Base-by-base conservation (phyloP, 1,139 yeast genomes). In the Geotrichum siamense region DNA sequence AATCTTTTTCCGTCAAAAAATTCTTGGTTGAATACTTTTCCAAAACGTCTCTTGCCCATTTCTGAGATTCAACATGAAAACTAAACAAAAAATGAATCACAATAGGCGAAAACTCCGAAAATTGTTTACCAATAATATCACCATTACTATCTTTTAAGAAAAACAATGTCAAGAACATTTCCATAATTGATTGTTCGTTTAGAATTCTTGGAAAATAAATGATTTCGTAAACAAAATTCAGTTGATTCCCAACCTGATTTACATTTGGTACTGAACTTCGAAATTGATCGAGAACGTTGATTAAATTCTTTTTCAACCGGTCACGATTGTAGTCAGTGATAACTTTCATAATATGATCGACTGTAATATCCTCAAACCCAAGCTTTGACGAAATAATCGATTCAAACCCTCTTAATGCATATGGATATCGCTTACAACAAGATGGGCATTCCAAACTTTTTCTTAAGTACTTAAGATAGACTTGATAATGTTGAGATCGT, bases 21-120 rank as follows among this genome's bases (percentile, higher is more conserved):
- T 26, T 27, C 13, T 16, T 19, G 16, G 12, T n/a, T 20, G 13
- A 10, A n/a, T 17, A 16, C 9, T 28, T 12, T 9, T 19, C 26
- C 13, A 38, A 20, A 27, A 28, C 21, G 6, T 19, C 10, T 12
- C 16, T 12, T 6, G 41, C 41, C 41, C 41, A 38, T 8, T 22
- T 4, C 8, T 36, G 29, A 5, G 12, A 25, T n/a, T 25, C n/a
- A 6, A 17, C 12, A n/a, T 25, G 6, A 2, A n/a, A 13, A 13
- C 23, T 15, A 15, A 36, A 36, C 19, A 36, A 19, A 13, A 16
- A 36, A 12, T 16, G 3, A 2, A 36, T 25, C 17, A 26, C n/a
- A 13, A 27, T 16, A 5, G 39, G 39, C 5, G 39, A 5, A 25
- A 25, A 13, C n/a, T 25, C 19, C 26, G 10, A 17, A 25, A 19